Evolutionary conservation across 345 rosid genomes (phyloP).

Genomic region (Eucalyptus pauciflora): DNA sequence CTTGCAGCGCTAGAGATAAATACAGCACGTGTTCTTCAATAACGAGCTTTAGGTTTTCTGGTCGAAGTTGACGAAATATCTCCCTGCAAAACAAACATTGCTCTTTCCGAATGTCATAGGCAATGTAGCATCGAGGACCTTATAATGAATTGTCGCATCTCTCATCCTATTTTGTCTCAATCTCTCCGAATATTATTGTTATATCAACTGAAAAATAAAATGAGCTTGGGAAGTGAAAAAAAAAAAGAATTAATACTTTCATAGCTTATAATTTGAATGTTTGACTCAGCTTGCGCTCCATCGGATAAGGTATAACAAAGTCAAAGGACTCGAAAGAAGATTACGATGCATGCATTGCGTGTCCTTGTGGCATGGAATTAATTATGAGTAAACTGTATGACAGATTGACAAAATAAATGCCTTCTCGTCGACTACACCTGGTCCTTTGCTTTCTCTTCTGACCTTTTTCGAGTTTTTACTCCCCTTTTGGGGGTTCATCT

Average conservation of each 20-base stretch:
- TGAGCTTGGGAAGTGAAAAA: neutral
- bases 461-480: neutral
- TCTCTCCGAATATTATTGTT: neutral
- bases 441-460: neutral
- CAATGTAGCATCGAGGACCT: neutral
- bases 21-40: neutral
- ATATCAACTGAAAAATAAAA: neutral
- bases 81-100: neutral
- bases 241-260: neutral
- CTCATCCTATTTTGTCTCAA: neutral
- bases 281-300: neutral
- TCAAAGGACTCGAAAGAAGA: neutral
- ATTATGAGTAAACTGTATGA: neutral
- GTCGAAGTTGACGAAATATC: neutral
- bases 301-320: neutral
- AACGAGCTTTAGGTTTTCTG: neutral
- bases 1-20: neutral
- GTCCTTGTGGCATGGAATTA: neutral
- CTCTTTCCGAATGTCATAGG: neutral
- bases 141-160: neutral
- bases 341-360: neutral
- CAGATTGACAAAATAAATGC: neutral
- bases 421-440: neutral
- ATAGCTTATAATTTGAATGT: neutral
- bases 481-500: neutral